Evolutionary conservation across 2,329 filamentous ascomycete genomes (phyloP).

Genomic region (Hysterium pulicare): DNA sequence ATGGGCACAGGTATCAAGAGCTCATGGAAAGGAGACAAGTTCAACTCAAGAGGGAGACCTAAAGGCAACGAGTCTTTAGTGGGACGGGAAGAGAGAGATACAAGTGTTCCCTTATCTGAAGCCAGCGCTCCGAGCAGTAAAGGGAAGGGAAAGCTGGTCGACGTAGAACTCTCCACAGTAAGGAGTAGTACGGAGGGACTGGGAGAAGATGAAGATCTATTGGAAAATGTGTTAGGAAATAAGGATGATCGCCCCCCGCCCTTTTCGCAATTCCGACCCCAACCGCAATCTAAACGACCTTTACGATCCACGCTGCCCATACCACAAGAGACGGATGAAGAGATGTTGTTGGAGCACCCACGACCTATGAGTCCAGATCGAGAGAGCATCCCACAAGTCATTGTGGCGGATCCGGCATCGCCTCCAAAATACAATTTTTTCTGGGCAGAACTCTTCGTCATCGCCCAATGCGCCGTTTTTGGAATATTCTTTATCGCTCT

Average conservation of each 20-base stretch:
- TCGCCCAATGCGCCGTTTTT: conserved; percentile 77
- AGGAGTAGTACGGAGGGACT: conserved; percentile 44
- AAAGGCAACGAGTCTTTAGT: conserved; percentile 25
- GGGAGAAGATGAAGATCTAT: conserved; percentile 32
- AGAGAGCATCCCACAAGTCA: conserved; percentile 55
- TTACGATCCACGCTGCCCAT: conserved; percentile 39
- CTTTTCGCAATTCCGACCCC: conserved; percentile 55
- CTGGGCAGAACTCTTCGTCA: conserved; percentile 86
- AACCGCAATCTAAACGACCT: conserved; percentile 38
- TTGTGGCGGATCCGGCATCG: conserved; percentile 47
- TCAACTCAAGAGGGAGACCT: conserved; percentile 38
- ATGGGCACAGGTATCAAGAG: conserved; percentile 53
- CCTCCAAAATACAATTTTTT: conserved; percentile 72
- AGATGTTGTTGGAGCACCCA: conserved; percentile 44
- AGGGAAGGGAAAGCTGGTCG: conserved; percentile 70
- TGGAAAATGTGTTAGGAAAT: conserved; percentile 31
- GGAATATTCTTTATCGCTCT: conserved; percentile 87
- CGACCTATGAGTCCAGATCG: conserved; percentile 48
- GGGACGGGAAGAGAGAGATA: conserved; percentile 37
- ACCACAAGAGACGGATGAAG: conserved; percentile 52
- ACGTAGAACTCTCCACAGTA: conserved; percentile 71
- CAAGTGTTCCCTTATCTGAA: conserved; percentile 41
- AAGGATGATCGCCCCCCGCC: conserved; percentile 53
- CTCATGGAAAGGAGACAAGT: conserved; percentile 54
- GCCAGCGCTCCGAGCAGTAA: conserved; percentile 47